phyloP scores from a whole-genome alignment of 164 flowering plant species.

The Hamamelis virginiana region DNA sequence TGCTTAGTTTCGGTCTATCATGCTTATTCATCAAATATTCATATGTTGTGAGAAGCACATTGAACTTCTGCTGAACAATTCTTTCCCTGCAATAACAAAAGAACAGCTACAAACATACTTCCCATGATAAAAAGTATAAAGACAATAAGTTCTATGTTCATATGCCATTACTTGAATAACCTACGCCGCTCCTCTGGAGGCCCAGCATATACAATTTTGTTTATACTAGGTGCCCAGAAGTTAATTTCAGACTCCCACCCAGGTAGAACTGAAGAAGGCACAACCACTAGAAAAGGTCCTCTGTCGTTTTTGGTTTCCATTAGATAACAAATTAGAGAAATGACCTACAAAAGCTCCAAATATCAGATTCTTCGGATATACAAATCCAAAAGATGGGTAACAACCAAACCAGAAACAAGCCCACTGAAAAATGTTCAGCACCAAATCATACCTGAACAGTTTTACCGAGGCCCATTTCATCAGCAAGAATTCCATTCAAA shows the following conservation, averaged over 20 bases:
- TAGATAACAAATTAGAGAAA: slow-evolving; percentile 84
- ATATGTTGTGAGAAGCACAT: slow-evolving; percentile 94
- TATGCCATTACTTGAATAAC: slow-evolving; percentile 70
- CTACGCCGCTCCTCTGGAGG: slow-evolving; percentile 94
- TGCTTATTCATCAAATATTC: slow-evolving; percentile 98
- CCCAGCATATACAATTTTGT: slow-evolving; percentile 86
- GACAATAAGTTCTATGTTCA: background rate
- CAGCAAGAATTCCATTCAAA: slow-evolving; percentile 98
- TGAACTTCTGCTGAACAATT: slow-evolving; percentile 90
- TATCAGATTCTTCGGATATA: slow-evolving; percentile 1
- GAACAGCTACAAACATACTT: background rate
- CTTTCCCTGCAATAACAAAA: slow-evolving; percentile 65
- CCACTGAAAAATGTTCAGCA: background rate
- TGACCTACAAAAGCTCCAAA: slow-evolving; percentile 56
- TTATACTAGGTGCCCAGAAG: slow-evolving; percentile 87
- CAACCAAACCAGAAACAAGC: background rate
- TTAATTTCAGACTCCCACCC: slow-evolving; percentile 90
- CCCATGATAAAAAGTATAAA: background rate
- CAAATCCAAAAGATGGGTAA: slow-evolving; percentile 4
- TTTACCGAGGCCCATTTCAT: slow-evolving; percentile 99
- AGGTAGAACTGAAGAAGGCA: slow-evolving; percentile 92
- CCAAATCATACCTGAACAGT: slow-evolving; percentile 78
- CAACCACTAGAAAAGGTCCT: slow-evolving; percentile 97
- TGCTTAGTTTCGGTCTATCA: slow-evolving; percentile 92
- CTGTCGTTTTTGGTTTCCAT: slow-evolving; percentile 93